Conservation (phyloP, 163 green algal genomes). For the Scenedesmus sp. region DNA sequence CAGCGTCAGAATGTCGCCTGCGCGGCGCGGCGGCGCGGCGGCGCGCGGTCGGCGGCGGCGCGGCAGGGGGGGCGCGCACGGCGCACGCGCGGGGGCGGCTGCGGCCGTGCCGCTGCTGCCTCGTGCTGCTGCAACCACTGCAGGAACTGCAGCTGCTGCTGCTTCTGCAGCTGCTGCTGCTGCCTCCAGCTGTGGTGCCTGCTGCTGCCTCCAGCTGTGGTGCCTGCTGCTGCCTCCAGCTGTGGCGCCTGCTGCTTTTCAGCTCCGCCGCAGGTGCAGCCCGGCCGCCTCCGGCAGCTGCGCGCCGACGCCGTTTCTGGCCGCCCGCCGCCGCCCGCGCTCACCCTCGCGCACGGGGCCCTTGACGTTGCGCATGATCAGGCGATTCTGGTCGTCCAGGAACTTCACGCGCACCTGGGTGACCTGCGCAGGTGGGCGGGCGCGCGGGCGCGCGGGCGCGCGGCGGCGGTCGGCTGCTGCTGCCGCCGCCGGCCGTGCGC, state of each 20-base stretch:
- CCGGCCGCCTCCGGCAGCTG: neutral
- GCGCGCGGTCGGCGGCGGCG: neutral
- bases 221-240: neutral
- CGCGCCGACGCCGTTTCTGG: neutral
- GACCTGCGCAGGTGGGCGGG: conserved; percentile 69
- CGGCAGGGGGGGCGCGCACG: neutral
- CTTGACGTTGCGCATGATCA: conserved; percentile 99
- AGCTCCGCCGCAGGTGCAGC: neutral
- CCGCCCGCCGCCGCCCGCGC: conserved; percentile 22
- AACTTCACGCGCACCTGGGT: conserved; percentile 99
- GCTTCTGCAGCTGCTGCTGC: conserved; percentile 10
- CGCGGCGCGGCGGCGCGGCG: neutral
- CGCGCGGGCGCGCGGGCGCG: too few species aligned
- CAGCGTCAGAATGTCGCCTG: conserved; percentile 98
- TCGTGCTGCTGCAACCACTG: neutral
- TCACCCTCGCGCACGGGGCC: conserved; percentile 97
- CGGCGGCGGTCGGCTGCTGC: too few species aligned
- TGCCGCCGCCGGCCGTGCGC: too few species aligned
- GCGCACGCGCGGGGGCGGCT: neutral
- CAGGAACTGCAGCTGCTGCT: neutral
- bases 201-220: neutral
- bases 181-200: neutral
- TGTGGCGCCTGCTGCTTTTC: neutral
- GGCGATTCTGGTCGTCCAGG: conserved; percentile 96
- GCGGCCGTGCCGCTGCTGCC: neutral